A percentile compares a stretch with the other conserved stretches of the same genome.
These are phyloP conservation scores for Primulina eburnea DNA, from an alignment of 257 asterid species.

Conservation along the genomic window DNA sequence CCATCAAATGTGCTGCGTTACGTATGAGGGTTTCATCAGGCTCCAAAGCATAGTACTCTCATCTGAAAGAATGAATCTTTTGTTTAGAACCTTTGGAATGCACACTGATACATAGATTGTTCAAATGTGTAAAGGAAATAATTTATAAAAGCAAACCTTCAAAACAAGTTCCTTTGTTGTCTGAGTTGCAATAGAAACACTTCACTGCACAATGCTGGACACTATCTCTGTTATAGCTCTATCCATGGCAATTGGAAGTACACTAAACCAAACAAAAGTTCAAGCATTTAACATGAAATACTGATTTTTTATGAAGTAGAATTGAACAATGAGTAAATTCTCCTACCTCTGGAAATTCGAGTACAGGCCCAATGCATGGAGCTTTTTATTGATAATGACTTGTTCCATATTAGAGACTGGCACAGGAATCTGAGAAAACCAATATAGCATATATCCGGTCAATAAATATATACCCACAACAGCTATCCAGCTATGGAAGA, in stretches of 20 bases:
- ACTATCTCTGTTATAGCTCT: conserved; percentile 93
- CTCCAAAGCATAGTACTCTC: conserved; percentile 94
- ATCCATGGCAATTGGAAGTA: conserved; percentile 89
- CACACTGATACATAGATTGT: conserved; percentile 1
- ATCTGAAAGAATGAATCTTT: conserved; percentile 18
- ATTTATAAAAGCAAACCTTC: conserved; percentile 48
- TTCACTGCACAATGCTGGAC: conserved; percentile 80
- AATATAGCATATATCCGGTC: conserved; percentile 18
- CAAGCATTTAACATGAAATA: not conserved
- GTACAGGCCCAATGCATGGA: conserved; percentile 65
- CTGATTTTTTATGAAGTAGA: conserved; percentile 1
- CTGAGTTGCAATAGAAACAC: conserved; percentile 96
- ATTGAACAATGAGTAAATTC: conserved; percentile 16
- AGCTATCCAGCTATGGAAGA: conserved; percentile 7
- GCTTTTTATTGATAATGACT: conserved; percentile 77
- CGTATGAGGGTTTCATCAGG: conserved; percentile 86
- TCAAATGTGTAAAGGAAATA: not conserved
- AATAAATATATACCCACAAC: conserved; percentile 12
- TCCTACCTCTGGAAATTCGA: conserved; percentile 83
- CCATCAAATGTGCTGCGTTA: conserved; percentile 97
- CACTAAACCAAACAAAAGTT: conserved; percentile 46
- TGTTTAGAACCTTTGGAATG: conserved; percentile 7
- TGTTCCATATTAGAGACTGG: conserved; percentile 81
- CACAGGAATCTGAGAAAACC: conserved; percentile 56
- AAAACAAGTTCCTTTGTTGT: conserved; percentile 93